phyloP scores from a whole-genome alignment of 768 basidiomycete species.

The Suillus weaverae region DNA sequence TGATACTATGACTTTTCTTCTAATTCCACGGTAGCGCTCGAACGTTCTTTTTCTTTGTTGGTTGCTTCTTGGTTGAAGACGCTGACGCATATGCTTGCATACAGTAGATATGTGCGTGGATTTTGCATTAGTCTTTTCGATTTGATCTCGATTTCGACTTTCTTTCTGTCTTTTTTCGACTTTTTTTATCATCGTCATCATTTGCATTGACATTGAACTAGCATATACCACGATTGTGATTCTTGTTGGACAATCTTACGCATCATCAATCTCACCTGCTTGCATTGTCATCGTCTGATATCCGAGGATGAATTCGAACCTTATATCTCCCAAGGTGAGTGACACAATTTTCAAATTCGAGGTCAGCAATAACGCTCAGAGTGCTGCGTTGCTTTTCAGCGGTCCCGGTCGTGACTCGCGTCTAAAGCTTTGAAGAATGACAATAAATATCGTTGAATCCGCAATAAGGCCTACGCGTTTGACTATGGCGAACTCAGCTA shows the following conservation, averaged over 20 bases:
- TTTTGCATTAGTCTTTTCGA: not conserved
- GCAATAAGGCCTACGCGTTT: no score
- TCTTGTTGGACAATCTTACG: not conserved
- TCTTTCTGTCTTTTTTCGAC: not conserved
- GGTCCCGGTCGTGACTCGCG: no score
- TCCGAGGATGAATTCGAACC: not conserved
- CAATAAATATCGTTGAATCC: no score
- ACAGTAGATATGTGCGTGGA: not conserved
- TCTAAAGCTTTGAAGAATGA: no score
- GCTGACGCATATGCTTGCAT: not conserved
- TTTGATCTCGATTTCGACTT: not conserved
- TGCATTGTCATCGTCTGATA: not conserved
- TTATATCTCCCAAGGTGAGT: no score
- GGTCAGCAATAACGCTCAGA: no score
- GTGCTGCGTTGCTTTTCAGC: no score
- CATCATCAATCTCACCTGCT: not conserved
- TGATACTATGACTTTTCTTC: not conserved
- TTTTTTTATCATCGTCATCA: conserved; percentile 2
- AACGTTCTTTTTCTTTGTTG: not conserved
- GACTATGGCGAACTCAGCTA: no score
- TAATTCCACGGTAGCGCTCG: not conserved
- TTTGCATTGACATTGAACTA: conserved; percentile 11
- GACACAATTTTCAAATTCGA: not conserved
- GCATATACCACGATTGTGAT: conserved; percentile 6
- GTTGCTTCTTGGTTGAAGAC: not conserved